Conservation (phyloP, 345 rosid genomes). For the Eutrema japonicum region DNA sequence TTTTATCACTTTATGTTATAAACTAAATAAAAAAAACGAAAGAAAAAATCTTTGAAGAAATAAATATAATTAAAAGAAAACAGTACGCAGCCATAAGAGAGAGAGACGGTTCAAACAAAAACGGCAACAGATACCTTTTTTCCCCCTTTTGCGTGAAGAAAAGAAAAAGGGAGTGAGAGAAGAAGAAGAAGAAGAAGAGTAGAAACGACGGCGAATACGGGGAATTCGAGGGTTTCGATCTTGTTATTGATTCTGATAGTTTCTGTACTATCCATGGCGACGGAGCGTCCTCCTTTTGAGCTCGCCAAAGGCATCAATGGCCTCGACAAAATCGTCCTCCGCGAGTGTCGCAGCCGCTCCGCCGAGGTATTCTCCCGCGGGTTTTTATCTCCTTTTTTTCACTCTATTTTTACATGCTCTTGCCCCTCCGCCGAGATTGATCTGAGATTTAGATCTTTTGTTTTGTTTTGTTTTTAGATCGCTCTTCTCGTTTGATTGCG, state of each 20-base stretch:
- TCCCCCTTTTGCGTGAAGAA: constrained; percentile 15
- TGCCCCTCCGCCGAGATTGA: neutral
- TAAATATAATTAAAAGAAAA: neutral
- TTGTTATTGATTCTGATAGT: constrained; percentile 2
- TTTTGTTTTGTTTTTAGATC: constrained; percentile 6
- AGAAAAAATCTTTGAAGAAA: neutral
- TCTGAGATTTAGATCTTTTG: constrained; percentile 13
- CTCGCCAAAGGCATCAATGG: constrained; percentile 66
- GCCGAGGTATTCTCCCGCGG: constrained; percentile 58
- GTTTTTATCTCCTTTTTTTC: neutral
- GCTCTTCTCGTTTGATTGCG: constrained; percentile 21
- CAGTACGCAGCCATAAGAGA: constrained; percentile 3
- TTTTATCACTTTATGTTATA: neutral
- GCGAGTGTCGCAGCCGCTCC: constrained; percentile 69
- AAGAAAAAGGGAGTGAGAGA: neutral
- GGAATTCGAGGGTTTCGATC: constrained; percentile 5
- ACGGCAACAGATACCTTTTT: constrained; percentile 21
- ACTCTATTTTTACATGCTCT: neutral
- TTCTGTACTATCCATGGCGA: constrained; percentile 45
- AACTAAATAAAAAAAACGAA: neutral
- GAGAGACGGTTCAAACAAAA: constrained; percentile 21
- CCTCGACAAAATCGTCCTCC: constrained; percentile 76
- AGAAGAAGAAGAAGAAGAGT: constrained; percentile 28
- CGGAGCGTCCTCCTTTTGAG: constrained; percentile 53
- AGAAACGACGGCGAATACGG: constrained; percentile 12